These are phyloP conservation scores for Talaromyces sp. DNA, from an alignment of 2,329 filamentous ascomycete species.

Conservation along the genomic window DNA sequence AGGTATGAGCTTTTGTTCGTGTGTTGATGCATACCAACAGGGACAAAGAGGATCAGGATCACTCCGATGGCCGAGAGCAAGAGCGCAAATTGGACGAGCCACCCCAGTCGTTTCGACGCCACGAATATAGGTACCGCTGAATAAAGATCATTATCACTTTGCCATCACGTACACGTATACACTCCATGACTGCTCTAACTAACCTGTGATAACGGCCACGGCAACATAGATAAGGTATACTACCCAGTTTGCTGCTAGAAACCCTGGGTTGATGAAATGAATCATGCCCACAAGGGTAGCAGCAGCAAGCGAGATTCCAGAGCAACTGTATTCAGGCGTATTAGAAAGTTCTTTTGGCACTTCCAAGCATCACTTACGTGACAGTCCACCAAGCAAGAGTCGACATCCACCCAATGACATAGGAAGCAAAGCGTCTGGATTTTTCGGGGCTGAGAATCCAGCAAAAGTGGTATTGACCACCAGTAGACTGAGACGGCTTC, in stretches of 20 bases:
- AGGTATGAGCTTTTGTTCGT: constrained; percentile 4
- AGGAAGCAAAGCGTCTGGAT: constrained; percentile 21
- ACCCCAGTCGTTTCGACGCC: constrained; percentile 1
- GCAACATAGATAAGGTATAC: constrained; percentile 24
- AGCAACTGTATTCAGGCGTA: constrained; percentile 20
- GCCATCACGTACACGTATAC: neutral
- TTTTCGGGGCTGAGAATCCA: constrained; percentile 24
- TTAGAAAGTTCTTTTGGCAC: neutral
- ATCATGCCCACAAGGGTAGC: constrained; percentile 20
- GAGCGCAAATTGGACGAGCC: constrained; percentile 5
- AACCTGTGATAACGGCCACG: constrained; percentile 17
- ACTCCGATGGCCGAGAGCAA: constrained; percentile 9
- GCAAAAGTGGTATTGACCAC: constrained; percentile 28
- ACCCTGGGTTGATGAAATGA: constrained; percentile 21
- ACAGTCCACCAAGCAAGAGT: constrained; percentile 24
- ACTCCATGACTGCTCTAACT: constrained; percentile 8
- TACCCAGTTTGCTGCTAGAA: constrained; percentile 24
- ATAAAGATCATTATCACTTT: neutral
- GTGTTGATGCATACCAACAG: constrained; percentile 14
- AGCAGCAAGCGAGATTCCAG: constrained; percentile 11
- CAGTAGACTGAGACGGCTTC: neutral
- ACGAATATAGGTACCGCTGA: constrained; percentile 22
- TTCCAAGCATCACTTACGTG: constrained; percentile 8
- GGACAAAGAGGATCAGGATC: constrained; percentile 12
- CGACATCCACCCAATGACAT: constrained; percentile 25